Base-by-base conservation (phyloP, 441 rosid species). In the Kokia cookei region DNA sequence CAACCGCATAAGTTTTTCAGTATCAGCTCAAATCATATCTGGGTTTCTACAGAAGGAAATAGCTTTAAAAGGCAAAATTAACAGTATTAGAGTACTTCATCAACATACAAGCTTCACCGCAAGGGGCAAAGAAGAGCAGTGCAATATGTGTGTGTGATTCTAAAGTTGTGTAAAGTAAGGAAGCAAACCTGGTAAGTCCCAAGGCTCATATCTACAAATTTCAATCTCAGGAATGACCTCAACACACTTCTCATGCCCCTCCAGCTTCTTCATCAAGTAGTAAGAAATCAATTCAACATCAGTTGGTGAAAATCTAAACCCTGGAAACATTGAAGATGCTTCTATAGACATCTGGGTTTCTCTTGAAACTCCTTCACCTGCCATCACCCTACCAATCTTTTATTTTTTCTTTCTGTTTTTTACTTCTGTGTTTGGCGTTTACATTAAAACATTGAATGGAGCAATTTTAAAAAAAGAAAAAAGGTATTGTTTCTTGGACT, bases 271-370 rank as follows among this genome's bases (percentile, higher is more conserved):
- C 82, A 75, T 87, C 65, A 92, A 82, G 82, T 94, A 92, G 73
- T 84, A 87, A 15, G 96, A 86, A 17, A 94, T 89, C 74, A 92
- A 80, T 73, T 94, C 97, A 35, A 76, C 88, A 77, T 94, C 96
- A 8, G 93, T 90, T 60, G 97, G 98, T 0, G 93, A 89, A 47
- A 92, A 94, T 63, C 87, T 84, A 61, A 94, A 94, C 19, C 97
- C 96, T 1, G 97, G 98, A 77, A 92, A 92, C 83, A 75, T 86
- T 42, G 93, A 84, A 62, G 91, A 76, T 24, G 92, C 90, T 62
- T 85, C 88, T 50, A 88, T 76, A 1, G 93, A 73, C 69, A 80
- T 78, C 83, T 82, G 89, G 73, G 86, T 83, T 85, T 82, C 90
- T 22, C 77, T 71, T 6, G 81, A 86, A 59, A 82, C 77, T 4